phyloP scores from a whole-genome alignment of 2,329 filamentous ascomycete genomes.

The Ceratocystis huliohia region DNA sequence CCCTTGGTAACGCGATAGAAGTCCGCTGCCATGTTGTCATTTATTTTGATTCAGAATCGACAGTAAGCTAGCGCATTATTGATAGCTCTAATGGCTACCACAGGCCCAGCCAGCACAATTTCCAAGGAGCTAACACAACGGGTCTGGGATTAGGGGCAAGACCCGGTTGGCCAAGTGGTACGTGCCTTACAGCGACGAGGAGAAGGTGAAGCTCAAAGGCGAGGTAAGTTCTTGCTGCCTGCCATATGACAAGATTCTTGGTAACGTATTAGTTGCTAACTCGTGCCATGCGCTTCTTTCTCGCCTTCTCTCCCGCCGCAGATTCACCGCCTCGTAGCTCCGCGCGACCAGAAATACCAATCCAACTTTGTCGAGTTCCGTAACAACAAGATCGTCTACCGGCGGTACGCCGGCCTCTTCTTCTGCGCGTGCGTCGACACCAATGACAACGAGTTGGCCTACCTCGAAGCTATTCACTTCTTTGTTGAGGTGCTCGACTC shows the following conservation, averaged over 20 bases:
- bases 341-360: constrained; percentile 97
- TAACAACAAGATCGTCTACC: constrained; percentile 92
- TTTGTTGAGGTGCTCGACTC: constrained; percentile 97
- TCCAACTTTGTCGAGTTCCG: constrained; percentile 98
- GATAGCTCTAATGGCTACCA: neutral
- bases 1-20: neutral
- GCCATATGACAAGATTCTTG: neutral
- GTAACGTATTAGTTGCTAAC: neutral
- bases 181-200: constrained; percentile 93
- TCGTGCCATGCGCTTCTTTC: neutral
- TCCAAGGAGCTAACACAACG: constrained; percentile 3
- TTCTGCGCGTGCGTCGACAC: constrained; percentile 99
- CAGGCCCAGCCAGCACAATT: neutral
- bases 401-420: constrained; percentile 93
- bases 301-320: constrained; percentile 27
- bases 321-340: constrained; percentile 94
- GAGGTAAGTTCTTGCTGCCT: constrained; percentile 46
- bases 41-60: constrained; percentile 73
- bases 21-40: constrained; percentile 48
- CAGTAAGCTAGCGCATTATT: constrained; percentile 40
- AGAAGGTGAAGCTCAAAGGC: constrained; percentile 98
- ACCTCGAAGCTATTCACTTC: constrained; percentile 95
- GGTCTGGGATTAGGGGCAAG: constrained; percentile 60
- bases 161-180: constrained; percentile 99
- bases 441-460: constrained; percentile 96